These are phyloP conservation scores for Cornus kousa DNA, from an alignment of 148 eudicot species.

Conservation along the genomic window DNA sequence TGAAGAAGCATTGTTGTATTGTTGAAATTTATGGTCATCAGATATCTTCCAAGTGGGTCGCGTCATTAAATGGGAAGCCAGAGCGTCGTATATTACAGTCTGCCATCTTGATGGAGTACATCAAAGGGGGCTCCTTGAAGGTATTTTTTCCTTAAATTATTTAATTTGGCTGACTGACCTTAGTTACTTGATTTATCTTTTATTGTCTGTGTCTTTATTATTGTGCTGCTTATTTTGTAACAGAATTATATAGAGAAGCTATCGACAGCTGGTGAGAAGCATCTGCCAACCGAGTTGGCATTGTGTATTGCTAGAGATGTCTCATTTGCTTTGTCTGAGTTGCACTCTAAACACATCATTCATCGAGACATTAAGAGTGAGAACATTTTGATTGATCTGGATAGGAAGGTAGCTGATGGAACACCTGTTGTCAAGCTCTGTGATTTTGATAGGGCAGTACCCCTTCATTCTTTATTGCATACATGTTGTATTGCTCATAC, in stretches of 20 bases:
- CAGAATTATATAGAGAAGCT: conserved; percentile 73
- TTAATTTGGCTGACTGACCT: background rate
- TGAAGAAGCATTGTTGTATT: conserved; percentile 73
- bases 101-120: conserved; percentile 83
- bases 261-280: conserved; percentile 62
- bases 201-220: conserved; percentile 1
- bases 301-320: conserved; percentile 75
- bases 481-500: conserved; percentile 82
- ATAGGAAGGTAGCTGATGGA: conserved; percentile 62
- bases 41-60: conserved; percentile 71
- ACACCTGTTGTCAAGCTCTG: conserved; percentile 79
- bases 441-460: conserved; percentile 90
- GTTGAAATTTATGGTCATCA: conserved; percentile 82
- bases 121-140: conserved; percentile 89
- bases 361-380: conserved; percentile 97
- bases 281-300: conserved; percentile 49
- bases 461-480: conserved; percentile 70
- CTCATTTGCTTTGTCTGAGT: conserved; percentile 69
- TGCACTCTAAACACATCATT: conserved; percentile 79
- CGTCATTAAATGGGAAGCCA: conserved; percentile 50
- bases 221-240: conserved; percentile 6
- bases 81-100: conserved; percentile 62
- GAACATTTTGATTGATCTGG: conserved; percentile 77
- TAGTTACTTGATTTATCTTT: background rate
- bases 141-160: conserved; percentile 28